Evolutionary conservation across 306 rosid species (phyloP), one percentile per base, ranked within the genome.

Genomic region (Quercus suber): DNA sequence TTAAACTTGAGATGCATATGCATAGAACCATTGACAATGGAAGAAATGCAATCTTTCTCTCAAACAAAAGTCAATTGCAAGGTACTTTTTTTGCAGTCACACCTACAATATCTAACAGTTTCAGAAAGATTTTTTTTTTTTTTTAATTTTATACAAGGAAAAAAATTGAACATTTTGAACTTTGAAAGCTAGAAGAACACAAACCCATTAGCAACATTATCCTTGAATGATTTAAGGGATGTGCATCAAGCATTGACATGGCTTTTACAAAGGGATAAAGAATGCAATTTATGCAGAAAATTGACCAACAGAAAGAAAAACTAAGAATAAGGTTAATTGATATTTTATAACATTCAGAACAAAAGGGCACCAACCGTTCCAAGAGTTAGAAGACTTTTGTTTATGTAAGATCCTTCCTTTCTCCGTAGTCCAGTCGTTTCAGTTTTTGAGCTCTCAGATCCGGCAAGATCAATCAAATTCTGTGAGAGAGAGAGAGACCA

Each of bases 371-470:
- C 41, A 87, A 96, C 99, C 43, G 99, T 96, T 91, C 99, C 99
- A 83, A 96, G 99, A 57, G 99, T 96, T 81, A 96, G 80, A 76
- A 96, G 98, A 74, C 99, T 96, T 89, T 96, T 96, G 85, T 96
- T 96, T 78, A 96, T 96, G 85, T 96, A 96, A 81, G 99, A 89
- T 84, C 99, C 99, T 81, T 96, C 99, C 88, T 96, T 96, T 84
- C 99, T 90, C 78, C 98, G 88, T 69, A 96, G 84, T 61, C 99
- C 99, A 87, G 98, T 96, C 45, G 99, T 96, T 82, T 96, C 98
- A 17, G 98, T 91, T 88, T 96, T 96, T 7, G 99, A 96, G 89
- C 99, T 96, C 92, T 96, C 99, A 73, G 99, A 96, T 79, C 99
- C 99, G 80, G 99, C 99, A 78, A 96, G 86, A 90, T 96, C 99